Conservation (phyloP, 495 filamentous ascomycete genomes). For the Halenospora varia region DNA sequence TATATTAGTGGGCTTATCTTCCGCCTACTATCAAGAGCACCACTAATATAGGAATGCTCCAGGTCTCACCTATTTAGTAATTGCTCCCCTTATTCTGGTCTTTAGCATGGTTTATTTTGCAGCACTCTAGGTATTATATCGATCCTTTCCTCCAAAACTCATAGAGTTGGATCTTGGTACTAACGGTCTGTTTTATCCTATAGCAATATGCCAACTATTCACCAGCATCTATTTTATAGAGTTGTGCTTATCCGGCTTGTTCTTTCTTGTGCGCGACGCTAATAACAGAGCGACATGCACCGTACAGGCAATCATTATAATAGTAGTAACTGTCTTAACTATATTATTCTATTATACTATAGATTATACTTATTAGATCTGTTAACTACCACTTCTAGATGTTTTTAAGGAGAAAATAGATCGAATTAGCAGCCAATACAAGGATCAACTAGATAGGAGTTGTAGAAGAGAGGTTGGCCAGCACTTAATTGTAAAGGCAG, state of each 20-base stretch:
- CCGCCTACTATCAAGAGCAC: background rate
- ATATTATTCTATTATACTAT: conserved; percentile 50
- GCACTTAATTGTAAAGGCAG: background rate
- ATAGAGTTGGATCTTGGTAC: conserved; percentile 78
- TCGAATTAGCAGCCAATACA: conserved; percentile 1
- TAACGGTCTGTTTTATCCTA: conserved; percentile 77
- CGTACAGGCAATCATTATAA: conserved; percentile 69
- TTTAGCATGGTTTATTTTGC: conserved; percentile 78
- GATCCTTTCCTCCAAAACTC: conserved; percentile 89
- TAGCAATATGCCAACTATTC: conserved; percentile 82
- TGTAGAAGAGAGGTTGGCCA: background rate
- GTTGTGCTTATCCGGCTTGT: conserved; percentile 83
- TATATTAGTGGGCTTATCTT: conserved; percentile 61
- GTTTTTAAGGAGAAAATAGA: background rate
- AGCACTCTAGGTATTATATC: conserved; percentile 85
- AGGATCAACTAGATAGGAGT: background rate
- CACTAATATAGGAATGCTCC: background rate
- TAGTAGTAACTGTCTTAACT: conserved; percentile 55
- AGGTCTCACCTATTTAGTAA: conserved; percentile 37
- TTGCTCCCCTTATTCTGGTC: conserved; percentile 82
- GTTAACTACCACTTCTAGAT: background rate
- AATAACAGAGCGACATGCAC: conserved; percentile 49
- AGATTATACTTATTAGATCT: background rate
- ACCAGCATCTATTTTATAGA: conserved; percentile 81
- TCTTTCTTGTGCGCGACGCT: conserved; percentile 63